A percentile compares a stretch with the other conserved stretches of the same genome.
Evolutionary conservation across 2,329 filamentous ascomycete species (phyloP).

Genomic region (Didymella sp.): DNA sequence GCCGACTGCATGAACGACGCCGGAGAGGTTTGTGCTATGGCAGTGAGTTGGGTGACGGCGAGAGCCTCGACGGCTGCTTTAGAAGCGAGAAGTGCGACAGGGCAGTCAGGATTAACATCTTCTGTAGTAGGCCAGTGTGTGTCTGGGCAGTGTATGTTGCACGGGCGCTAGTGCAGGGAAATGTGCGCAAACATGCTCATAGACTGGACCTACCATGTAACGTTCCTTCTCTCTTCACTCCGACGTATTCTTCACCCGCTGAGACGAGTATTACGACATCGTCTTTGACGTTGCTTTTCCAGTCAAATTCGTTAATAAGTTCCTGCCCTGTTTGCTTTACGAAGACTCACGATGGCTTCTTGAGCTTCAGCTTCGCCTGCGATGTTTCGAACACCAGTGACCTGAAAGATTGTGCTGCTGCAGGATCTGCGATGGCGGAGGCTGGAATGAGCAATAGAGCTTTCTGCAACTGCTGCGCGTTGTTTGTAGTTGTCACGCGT

Average conservation of each 20-base stretch:
- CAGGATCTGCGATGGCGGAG: slow-evolving; percentile 26
- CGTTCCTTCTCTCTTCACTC: slow-evolving; percentile 28
- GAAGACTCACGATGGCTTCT: slow-evolving; percentile 39
- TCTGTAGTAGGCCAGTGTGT: slow-evolving; percentile 8
- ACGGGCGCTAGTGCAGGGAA: slow-evolving; percentile 8
- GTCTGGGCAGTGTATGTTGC: slow-evolving; percentile 8
- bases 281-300: slow-evolving; percentile 31
- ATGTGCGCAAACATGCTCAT: slow-evolving; percentile 36
- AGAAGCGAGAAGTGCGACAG: slow-evolving; percentile 34
- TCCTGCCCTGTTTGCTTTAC: slow-evolving; percentile 37
- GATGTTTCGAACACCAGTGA: slow-evolving; percentile 40
- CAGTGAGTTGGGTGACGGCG: slow-evolving; percentile 41
- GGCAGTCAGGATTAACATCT: slow-evolving; percentile 27
- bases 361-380: slow-evolving; percentile 42
- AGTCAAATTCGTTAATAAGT: slow-evolving; percentile 37
- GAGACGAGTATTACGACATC: slow-evolving; percentile 42
- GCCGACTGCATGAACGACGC: slow-evolving; percentile 44
- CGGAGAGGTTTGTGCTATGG: slow-evolving; percentile 44
- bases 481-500: slow-evolving; percentile 43
- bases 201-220: slow-evolving; percentile 26
- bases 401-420: slow-evolving; percentile 26
- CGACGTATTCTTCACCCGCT: slow-evolving; percentile 45
- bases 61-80: slow-evolving; percentile 40
- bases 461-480: slow-evolving; percentile 40
- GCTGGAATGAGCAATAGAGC: slow-evolving; percentile 37